These are phyloP conservation scores for Gracilaria domingensis DNA, from an alignment of 23 red algal species.

Conservation along the genomic window DNA sequence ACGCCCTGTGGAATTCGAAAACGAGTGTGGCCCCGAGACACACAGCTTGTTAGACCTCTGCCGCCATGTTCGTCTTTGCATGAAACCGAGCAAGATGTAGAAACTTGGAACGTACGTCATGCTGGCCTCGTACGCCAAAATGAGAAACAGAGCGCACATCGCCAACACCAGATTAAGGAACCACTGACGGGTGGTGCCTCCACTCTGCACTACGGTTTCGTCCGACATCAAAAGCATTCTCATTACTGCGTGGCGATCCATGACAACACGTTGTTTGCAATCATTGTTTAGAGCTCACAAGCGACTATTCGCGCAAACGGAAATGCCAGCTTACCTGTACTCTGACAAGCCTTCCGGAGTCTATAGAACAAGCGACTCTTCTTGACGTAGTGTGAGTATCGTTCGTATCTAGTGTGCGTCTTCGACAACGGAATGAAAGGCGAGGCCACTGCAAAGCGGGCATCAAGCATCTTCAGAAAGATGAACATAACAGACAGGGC, in stretches of 20 bases:
- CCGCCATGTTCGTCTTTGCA: neutral
- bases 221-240: conserved; percentile 7
- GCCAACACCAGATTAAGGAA: conserved; percentile 39
- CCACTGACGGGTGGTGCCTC: conserved; percentile 40
- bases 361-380: neutral
- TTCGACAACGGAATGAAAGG: neutral
- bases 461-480: conserved; percentile 41
- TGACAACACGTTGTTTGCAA: neutral
- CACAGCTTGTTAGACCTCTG: no score
- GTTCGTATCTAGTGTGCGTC: neutral
- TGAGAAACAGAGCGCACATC: conserved; percentile 43
- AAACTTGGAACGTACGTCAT: conserved; percentile 41
- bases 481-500: neutral
- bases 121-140: conserved; percentile 40
- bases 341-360: conserved; percentile 32
- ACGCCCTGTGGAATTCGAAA: neutral
- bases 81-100: neutral
- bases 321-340: neutral
- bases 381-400: neutral
- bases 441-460: neutral
- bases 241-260: neutral
- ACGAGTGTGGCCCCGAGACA: neutral
- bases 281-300: no score
- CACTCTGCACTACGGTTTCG: neutral
- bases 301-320: no score